Evolutionary conservation across 495 filamentous ascomycete genomes (phyloP).

Genomic region (Aspergillus baeticus): DNA sequence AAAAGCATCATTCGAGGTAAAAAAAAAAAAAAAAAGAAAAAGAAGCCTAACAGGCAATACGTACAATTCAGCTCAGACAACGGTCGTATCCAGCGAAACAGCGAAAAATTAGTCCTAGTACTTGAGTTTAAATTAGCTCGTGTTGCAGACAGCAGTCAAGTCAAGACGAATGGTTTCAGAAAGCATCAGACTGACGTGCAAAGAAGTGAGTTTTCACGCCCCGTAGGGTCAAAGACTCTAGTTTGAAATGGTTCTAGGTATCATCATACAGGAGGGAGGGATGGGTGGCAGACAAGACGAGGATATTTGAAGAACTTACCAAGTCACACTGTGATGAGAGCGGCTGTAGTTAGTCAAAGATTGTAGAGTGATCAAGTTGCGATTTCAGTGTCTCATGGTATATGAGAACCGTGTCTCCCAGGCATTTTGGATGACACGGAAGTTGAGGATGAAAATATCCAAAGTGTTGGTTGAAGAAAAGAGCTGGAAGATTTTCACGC

Average conservation of each 20-base stretch:
- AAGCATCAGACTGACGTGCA: constrained; percentile 98
- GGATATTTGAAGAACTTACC: constrained; percentile 13
- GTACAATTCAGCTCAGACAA: constrained; percentile 19
- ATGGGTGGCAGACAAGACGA: neutral
- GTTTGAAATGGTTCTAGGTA: constrained; percentile 88
- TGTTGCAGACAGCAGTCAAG: constrained; percentile 14
- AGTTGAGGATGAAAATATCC: neutral
- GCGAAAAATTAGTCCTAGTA: constrained; percentile 13
- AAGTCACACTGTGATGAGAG: constrained; percentile 2
- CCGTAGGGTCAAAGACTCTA: constrained; percentile 99
- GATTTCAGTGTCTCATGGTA: neutral
- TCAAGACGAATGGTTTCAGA: constrained; percentile 11
- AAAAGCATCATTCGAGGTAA: constrained; percentile 68
- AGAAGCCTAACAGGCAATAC: constrained; percentile 15
- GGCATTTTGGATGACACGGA: constrained; percentile 9
- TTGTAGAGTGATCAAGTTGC: neutral
- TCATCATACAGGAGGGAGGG: constrained; percentile 54
- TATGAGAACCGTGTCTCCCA: neutral
- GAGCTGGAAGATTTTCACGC: constrained; percentile 14
- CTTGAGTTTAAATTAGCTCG: constrained; percentile 30
- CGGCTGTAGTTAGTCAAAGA: constrained; percentile 1
- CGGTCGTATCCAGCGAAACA: no score
- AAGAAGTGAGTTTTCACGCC: constrained; percentile 91
- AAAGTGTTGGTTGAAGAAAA: constrained; percentile 13
- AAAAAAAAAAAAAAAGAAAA: neutral